Base-by-base conservation (phyloP, 2,329 filamentous ascomycete genomes). In the Penicillium concentricum region DNA sequence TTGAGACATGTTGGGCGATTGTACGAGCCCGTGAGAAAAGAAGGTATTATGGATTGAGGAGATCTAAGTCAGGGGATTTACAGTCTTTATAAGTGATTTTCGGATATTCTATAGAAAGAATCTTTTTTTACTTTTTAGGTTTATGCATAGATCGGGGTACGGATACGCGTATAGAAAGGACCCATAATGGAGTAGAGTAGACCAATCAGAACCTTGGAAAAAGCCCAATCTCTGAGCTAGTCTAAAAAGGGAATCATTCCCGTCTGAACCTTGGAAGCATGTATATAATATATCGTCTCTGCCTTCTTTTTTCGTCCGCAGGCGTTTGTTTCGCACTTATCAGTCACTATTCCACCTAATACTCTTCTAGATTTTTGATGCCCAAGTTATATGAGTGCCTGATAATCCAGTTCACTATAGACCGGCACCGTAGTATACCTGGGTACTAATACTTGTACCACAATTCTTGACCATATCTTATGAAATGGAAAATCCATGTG, bases 161-260 rank as follows among this genome's bases (percentile, higher is more conserved):
- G 12, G 28, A 51, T 51, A 51, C 48, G 48, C 48, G 48, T 51
- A 51, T 51, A 51, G 48, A 50, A 10, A 18, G 0, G 24, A 20
- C 37, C 48, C 37, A 32, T 16, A 28, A 30, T 12, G 13, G 20
- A 32, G 26, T 22, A 46, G 9, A 16, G 12, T 22, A 20, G 4
- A n/a, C 43, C 43, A 46, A 15, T 46, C 12, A 20, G 5, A 32
- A 10, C 16, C 13, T 28, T 28, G 28, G 28, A 28, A 26, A 5
- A 5, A 8, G 24, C 8, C 6, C 9, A n/a, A 41, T 15, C 10
- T 32, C 20, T 46, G 18, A 34, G 16, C 35, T 50, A 41, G 35
- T 49, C 26, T 28, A 4, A 24, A 38, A 50, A 16, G 15, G 18
- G 8, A 20, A 16, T 22, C 26, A 34, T 20, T 9, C 5, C 26